Evolutionary conservation across 108 stramenopile genomes (phyloP).

Genomic region (Pseudonitzschia delicatissima): DNA sequence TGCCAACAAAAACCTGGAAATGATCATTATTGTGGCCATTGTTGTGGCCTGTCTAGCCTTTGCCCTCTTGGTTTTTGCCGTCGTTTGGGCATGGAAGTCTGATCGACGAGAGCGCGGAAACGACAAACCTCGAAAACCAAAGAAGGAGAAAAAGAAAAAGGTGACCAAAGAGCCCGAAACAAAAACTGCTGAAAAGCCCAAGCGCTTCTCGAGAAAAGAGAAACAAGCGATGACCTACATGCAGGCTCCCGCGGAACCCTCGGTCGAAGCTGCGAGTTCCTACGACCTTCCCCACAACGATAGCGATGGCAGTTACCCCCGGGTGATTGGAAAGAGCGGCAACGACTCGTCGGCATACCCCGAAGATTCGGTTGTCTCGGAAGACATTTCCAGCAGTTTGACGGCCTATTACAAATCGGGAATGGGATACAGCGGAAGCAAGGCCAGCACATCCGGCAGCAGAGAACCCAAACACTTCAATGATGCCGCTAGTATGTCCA

Average conservation of each 20-base stretch:
- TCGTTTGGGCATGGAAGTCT: constrained; percentile 54
- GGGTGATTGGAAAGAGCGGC: not conserved
- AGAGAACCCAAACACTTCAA: constrained; percentile 11
- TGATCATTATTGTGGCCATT: constrained; percentile 61
- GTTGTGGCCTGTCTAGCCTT: constrained; percentile 57
- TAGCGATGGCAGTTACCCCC: not conserved
- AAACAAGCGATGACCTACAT: no score
- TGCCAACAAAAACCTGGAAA: constrained; percentile 30
- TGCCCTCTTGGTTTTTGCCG: constrained; percentile 42
- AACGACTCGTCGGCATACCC: constrained; percentile 5
- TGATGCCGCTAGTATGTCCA: constrained; percentile 51
- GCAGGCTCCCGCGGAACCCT: no score
- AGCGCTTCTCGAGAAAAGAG: not conserved
- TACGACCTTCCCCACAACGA: no score
- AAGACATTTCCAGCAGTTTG: constrained; percentile 48
- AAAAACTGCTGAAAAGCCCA: not conserved
- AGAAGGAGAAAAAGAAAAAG: not conserved
- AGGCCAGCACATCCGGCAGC: not conserved
- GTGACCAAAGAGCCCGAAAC: not conserved
- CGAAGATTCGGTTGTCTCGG: constrained; percentile 34
- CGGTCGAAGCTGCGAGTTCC: no score
- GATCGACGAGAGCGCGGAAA: constrained; percentile 25
- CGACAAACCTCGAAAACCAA: constrained; percentile 4
- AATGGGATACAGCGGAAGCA: constrained; percentile 17
- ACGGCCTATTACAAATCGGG: constrained; percentile 50